A percentile compares a stretch with the other conserved stretches of the same genome.
Conservation (phyloP, 2,329 filamentous ascomycete genomes). For the Cercospora sp. region DNA sequence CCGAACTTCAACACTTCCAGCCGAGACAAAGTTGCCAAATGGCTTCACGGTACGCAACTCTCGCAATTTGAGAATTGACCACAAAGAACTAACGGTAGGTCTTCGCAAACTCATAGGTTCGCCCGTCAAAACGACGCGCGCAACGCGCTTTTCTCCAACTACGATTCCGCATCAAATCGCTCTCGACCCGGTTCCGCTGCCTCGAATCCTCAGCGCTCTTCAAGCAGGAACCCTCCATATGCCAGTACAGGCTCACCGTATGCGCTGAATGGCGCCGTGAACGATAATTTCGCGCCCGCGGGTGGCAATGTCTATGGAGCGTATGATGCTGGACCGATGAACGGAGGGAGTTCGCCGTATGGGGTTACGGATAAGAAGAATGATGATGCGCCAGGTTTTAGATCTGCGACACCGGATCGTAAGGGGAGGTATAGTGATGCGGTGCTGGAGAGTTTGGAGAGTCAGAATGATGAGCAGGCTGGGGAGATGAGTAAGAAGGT, state of each 20-base stretch:
- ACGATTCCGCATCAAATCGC: constrained; percentile 37
- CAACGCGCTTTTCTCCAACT: constrained; percentile 45
- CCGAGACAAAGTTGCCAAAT: constrained; percentile 5
- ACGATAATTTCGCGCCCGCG: constrained; percentile 22
- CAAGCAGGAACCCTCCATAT: constrained; percentile 28
- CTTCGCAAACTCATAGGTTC: constrained; percentile 10
- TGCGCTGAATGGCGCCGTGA: constrained; percentile 20
- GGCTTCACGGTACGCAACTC: constrained; percentile 16
- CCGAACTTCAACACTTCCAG: constrained; percentile 7
- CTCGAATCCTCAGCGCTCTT: constrained; percentile 28
- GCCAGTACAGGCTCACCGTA: constrained; percentile 22
- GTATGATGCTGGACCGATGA: constrained; percentile 35
- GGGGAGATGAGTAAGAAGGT: constrained; percentile 92
- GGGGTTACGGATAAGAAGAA: constrained; percentile 14
- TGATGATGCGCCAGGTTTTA: constrained; percentile 34
- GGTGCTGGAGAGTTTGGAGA: constrained; percentile 89
- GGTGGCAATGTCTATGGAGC: constrained; percentile 33
- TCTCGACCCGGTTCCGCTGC: constrained; percentile 39
- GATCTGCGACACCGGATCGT: constrained; percentile 50
- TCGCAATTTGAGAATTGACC: background rate
- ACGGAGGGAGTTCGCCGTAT: constrained; percentile 29
- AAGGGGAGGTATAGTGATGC: constrained; percentile 92
- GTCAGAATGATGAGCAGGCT: constrained; percentile 88
- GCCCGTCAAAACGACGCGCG: constrained; percentile 38
- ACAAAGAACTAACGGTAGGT: constrained; percentile 11